phyloP scores from a whole-genome alignment of 495 filamentous ascomycete species.

The Collariella sp. region DNA sequence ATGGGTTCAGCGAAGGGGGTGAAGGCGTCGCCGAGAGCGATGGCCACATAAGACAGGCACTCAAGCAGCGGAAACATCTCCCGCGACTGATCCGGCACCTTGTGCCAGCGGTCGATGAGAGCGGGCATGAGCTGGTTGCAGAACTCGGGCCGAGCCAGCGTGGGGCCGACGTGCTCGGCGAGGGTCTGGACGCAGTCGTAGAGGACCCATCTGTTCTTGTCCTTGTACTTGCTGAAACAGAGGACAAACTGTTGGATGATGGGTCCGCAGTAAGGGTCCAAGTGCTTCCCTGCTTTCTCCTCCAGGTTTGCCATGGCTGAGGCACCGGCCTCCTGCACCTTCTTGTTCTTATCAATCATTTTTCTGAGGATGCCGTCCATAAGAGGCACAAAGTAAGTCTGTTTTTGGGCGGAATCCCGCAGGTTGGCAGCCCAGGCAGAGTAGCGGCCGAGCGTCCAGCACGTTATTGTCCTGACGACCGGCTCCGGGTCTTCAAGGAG shows the following conservation, averaged over 20 bases:
- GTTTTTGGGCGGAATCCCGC: slow-evolving; percentile 52
- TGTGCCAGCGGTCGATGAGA: slow-evolving; percentile 81
- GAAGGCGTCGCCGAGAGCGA: slow-evolving; percentile 75
- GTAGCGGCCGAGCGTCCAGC: slow-evolving; percentile 93
- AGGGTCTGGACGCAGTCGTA: slow-evolving; percentile 98
- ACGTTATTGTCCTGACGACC: slow-evolving; percentile 94
- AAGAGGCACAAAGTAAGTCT: slow-evolving; percentile 84
- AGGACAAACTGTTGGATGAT: slow-evolving; percentile 88
- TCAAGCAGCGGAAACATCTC: slow-evolving; percentile 93
- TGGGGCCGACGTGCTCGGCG: slow-evolving; percentile 79
- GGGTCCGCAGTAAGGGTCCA: slow-evolving; percentile 77
- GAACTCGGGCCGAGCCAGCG: slow-evolving; percentile 66
- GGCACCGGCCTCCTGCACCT: slow-evolving; percentile 92
- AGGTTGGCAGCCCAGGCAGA: slow-evolving; percentile 87
- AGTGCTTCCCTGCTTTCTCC: slow-evolving; percentile 73
- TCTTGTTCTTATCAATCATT: slow-evolving; percentile 96
- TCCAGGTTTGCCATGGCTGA: slow-evolving; percentile 95
- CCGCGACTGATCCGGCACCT: slow-evolving; percentile 77
- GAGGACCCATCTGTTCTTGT: slow-evolving; percentile 96
- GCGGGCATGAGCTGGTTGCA: slow-evolving; percentile 89
- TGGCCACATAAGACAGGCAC: slow-evolving; percentile 89
- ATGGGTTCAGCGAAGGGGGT: slow-evolving; percentile 74
- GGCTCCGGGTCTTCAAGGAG: slow-evolving; percentile 78
- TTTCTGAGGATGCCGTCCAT: slow-evolving; percentile 92
- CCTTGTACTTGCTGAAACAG: slow-evolving; percentile 93